These are phyloP conservation scores for Clonostachys sp. DNA, from an alignment of 2,329 filamentous ascomycete species.

Conservation along the genomic window DNA sequence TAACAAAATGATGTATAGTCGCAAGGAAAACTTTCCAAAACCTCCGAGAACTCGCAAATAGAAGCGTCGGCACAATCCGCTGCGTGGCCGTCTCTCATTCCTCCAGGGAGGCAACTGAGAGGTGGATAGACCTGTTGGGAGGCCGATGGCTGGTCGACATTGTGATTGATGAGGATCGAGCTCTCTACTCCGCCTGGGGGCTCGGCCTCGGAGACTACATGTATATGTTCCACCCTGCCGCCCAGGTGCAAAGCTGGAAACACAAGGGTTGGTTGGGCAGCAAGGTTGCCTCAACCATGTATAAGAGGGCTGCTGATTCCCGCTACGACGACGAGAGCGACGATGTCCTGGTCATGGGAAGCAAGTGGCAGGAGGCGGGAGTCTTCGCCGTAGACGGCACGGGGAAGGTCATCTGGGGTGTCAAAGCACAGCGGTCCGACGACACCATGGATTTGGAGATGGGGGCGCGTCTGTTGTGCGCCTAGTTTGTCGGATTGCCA, in stretches of 20 bases:
- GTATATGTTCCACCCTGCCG: conserved; percentile 49
- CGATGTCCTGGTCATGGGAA: conserved; percentile 41
- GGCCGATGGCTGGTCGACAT: conserved; percentile 52
- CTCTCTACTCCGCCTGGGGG: conserved; percentile 56
- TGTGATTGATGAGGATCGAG: conserved; percentile 50
- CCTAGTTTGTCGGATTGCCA: no score
- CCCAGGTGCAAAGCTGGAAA: conserved; percentile 46
- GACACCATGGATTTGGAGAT: conserved; percentile 51
- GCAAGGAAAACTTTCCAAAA: conserved; percentile 53
- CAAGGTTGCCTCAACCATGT: conserved; percentile 41
- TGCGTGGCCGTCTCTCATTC: conserved; percentile 59
- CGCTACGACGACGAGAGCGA: conserved; percentile 22
- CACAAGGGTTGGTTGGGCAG: conserved; percentile 51
- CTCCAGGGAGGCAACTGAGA: conserved; percentile 47
- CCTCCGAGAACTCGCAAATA: conserved; percentile 49
- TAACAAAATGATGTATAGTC: conserved; percentile 23
- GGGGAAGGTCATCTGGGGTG: conserved; percentile 44
- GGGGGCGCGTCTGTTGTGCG: conserved; percentile 26
- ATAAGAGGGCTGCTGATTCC: conserved; percentile 18
- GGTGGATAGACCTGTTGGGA: conserved; percentile 53
- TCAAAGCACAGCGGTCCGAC: conserved; percentile 40
- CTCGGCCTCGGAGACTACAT: conserved; percentile 44
- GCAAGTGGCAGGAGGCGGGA: conserved; percentile 52
- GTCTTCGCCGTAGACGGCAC: conserved; percentile 45
- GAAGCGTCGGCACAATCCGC: conserved; percentile 38